Base-by-base conservation (phyloP, 2,329 filamentous ascomycete species). In the Xylariaceae sp. region DNA sequence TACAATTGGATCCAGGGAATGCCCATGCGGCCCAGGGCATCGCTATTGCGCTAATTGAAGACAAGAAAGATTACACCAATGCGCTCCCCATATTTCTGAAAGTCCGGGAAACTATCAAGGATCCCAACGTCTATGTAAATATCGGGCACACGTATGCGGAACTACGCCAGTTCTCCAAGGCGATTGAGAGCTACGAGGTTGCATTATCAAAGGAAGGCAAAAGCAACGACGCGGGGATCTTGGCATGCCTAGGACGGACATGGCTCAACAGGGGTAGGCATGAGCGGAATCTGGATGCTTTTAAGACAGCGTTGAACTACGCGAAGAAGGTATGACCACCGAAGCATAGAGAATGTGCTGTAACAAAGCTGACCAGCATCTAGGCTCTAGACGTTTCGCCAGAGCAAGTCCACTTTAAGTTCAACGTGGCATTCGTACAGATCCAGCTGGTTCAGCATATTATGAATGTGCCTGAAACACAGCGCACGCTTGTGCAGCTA, bases 401-500 rank as follows among this genome's bases (percentile, higher is more conserved):
- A 0, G 89, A 94, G 4, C 91, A 96, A 65, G 81, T 92, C 24
- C 91, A 96, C 72, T 91, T 94, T 72, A 91, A 94, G 71, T 99
- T 99, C 81, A 99, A 99, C 67, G 90, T 99, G 23, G 94, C 94
- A 0, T 99, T 97, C 68, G 91, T 97, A 23, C 94, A 97, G 69
- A 95, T 96, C 58, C 92, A 97, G 71, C 86, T 97, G 49, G 93
- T 93, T 16, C 88, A 88, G 39, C 84, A 89, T 24, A 85, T 97
- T 49, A 87, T 91, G 72, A 80, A 77, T 29, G 78, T 96, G 48
- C 79, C 83, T 4, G 91, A 97, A 69, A 83, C 83, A 5, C 86
- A 92, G 67, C 86, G 92, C 44, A 89, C 88, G 0, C 79, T 93
- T 3, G 81, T 83, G 55, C 92, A 97, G 65, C 85, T 99, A 6